Evolutionary conservation across 2,329 filamentous ascomycete genomes (phyloP).

Genomic region (Aspergillus floridensis): DNA sequence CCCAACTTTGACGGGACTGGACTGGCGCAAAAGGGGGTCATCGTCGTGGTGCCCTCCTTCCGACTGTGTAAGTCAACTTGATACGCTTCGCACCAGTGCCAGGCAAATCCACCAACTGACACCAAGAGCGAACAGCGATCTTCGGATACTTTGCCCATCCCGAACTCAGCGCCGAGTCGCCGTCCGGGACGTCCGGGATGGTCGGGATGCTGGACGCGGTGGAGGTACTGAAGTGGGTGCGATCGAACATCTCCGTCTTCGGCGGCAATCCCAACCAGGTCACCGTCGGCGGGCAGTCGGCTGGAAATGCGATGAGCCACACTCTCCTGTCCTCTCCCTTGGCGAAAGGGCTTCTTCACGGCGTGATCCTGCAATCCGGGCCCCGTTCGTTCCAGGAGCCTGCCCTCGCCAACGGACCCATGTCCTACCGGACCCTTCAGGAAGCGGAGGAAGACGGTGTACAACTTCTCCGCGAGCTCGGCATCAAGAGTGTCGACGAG

Average conservation of each 20-base stretch:
- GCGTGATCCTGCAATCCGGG: too few species aligned
- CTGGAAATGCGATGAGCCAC: constrained; percentile 28
- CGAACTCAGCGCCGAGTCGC: constrained; percentile 21
- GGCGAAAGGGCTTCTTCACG: constrained; percentile 18
- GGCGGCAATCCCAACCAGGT: constrained; percentile 22
- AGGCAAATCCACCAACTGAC: too few species aligned
- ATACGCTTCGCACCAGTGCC: too few species aligned
- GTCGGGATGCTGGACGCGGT: constrained; percentile 27
- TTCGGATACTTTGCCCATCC: constrained; percentile 28
- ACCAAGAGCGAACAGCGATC: constrained; percentile 14
- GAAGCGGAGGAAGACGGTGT: not conserved
- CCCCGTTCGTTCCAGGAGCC: too few species aligned
- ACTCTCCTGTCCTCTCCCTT: constrained; percentile 27
- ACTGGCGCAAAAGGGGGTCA: constrained; percentile 18
- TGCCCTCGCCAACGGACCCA: too few species aligned
- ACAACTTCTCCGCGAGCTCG: not conserved
- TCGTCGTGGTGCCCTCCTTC: constrained; percentile 24
- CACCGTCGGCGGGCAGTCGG: constrained; percentile 30
- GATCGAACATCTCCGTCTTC: constrained; percentile 21
- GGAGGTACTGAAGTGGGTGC: constrained; percentile 21
- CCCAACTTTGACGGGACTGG: constrained; percentile 19
- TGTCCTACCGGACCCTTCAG: not conserved
- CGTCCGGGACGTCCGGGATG: constrained; percentile 27
- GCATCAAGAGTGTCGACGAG: not conserved
- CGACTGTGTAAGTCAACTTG: constrained; percentile 25